Conservation (phyloP, 108 stramenopile genomes). For the Nitzschia inconspicua region DNA sequence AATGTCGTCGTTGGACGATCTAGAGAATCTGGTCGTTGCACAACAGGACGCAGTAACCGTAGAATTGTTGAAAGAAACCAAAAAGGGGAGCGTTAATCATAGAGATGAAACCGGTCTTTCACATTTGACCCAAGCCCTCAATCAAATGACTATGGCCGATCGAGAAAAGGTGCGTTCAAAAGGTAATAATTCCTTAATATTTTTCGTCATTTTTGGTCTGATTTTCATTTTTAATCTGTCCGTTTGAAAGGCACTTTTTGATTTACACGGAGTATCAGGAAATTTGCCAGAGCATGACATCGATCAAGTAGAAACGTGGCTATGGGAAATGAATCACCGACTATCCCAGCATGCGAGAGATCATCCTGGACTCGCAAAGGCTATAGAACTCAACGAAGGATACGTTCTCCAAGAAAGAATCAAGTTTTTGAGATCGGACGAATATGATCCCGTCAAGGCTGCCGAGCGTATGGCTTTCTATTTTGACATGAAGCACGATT, state of each 20-base stretch:
- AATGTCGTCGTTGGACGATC: too few species aligned
- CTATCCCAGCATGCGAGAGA: background rate
- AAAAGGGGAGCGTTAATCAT: too few species aligned
- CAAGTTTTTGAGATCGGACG: slow-evolving; percentile 28
- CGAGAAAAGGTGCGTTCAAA: too few species aligned
- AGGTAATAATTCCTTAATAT: too few species aligned
- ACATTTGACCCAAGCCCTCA: background rate
- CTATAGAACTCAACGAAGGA: background rate
- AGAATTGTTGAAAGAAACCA: too few species aligned
- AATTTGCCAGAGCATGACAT: background rate
- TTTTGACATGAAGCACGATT: slow-evolving; percentile 26
- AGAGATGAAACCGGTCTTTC: too few species aligned
- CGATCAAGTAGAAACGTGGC: background rate
- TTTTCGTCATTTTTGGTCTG: too few species aligned
- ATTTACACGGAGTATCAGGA: slow-evolving; percentile 9
- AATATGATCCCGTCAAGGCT: slow-evolving; percentile 20
- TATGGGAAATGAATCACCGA: background rate
- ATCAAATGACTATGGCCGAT: slow-evolving; percentile 2
- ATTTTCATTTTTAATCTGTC: too few species aligned
- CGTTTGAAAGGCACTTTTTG: slow-evolving; percentile 1
- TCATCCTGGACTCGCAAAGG: background rate
- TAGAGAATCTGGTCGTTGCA: too few species aligned
- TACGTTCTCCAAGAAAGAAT: slow-evolving; percentile 6
- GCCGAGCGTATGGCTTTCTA: slow-evolving; percentile 25
- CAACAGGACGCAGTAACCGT: too few species aligned